Evolutionary conservation across 2,329 filamentous ascomycete species (phyloP), one percentile per base, ranked within the genome.

Genomic region (Apiospora pterosperma): DNA sequence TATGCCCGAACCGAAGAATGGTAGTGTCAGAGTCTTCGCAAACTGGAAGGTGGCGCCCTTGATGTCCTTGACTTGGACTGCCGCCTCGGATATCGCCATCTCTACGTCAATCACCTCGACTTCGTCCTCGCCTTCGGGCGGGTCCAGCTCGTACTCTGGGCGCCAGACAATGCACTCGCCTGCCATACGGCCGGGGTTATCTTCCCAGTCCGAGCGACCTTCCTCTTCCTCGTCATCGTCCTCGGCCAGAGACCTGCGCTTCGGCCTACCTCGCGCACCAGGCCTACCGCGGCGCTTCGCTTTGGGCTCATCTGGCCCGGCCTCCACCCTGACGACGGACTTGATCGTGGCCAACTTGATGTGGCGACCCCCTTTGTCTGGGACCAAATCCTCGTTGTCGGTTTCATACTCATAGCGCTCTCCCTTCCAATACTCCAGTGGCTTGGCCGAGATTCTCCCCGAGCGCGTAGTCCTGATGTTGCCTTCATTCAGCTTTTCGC

Each of bases 1-100:
- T 62, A 98, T 86, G 19, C 96, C 96, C 11, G 91, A 90, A 38
- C 93, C 94, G 76, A 98, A 92, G 77, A 97, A 98, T 0, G 91
- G 88, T 67, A 92, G 82, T 34, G 89, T 92, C 64, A 96, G 85
- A 66, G 95, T 91, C 81, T 97, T 98, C 38, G 92, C 92, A 75
- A 97, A 98, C 64, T 88, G 87, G 83, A 98, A 98, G 4, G 88
- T 88, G 21, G 90, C 90, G 72, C 85, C 83, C 63, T 83, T 82
- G 67, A 89, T 87, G 65, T 87, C 83, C 28, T 81, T 80, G 28
- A 86, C 86, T 69, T 86, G 78, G 62, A 90, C 85, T 2, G 85
- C 84, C 7, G 80, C 76, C 63, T 81, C 83, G 62, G 82, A 82
- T 63, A 90, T 80, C 58, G 87, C 87, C 36, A 89, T 78, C 64